Conservation (phyloP, 331 rosid genomes). For the Quercus lobata region DNA sequence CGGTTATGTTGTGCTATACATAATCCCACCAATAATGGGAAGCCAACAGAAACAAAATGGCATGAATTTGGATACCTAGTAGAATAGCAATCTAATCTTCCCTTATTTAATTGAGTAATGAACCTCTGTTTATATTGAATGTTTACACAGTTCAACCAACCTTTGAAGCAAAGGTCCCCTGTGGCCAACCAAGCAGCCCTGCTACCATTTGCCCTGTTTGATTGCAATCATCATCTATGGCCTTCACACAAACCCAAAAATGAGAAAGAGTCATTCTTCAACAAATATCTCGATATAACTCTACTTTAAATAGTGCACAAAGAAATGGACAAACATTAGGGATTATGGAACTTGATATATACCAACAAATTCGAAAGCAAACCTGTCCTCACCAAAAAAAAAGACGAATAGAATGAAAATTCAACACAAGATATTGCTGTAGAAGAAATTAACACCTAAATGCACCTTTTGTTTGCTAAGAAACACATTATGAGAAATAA, state of each 20-base stretch:
- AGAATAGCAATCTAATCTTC: neutral
- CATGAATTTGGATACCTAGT: neutral
- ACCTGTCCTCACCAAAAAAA: too few species aligned
- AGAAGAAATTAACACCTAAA: too few species aligned
- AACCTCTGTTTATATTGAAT: neutral
- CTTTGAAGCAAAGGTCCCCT: conserved; percentile 95
- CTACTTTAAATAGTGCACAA: neutral
- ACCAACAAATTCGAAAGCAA: neutral
- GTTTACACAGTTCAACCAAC: conserved; percentile 31
- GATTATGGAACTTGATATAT: neutral
- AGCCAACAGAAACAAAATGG: neutral
- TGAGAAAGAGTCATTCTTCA: neutral
- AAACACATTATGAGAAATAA: too few species aligned
- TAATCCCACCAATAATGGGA: neutral
- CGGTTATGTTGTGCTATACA: neutral
- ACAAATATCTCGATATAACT: neutral
- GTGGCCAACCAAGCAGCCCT: conserved; percentile 95
- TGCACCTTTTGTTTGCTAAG: too few species aligned
- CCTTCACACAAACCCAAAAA: conserved; percentile 31
- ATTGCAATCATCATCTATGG: conserved; percentile 97
- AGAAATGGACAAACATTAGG: neutral
- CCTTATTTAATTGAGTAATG: neutral
- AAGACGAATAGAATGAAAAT: too few species aligned
- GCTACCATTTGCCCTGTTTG: conserved; percentile 96
- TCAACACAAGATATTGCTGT: too few species aligned